Conservation (phyloP, 169 alveolate genomes). For the Cryptosporidium felis region DNA sequence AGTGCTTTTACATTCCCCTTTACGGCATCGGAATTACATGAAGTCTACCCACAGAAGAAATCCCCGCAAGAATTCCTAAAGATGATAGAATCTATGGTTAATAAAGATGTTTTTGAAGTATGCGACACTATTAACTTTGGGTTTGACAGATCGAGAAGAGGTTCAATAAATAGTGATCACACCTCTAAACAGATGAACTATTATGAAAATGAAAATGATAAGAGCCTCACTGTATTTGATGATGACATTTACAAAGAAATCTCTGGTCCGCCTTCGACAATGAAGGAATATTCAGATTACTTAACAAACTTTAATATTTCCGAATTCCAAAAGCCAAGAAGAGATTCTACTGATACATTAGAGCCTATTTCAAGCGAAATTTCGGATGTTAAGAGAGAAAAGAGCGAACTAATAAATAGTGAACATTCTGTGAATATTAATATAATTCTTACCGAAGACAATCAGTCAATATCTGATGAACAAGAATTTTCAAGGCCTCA, state of each 20-base stretch:
- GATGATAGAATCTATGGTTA: conserved; percentile 66
- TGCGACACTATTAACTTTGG: conserved; percentile 74
- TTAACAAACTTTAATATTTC: conserved; percentile 6
- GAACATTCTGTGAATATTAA: conserved; percentile 4
- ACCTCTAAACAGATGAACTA: conserved; percentile 3
- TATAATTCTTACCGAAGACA: conserved; percentile 12
- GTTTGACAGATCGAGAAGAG: conserved; percentile 70
- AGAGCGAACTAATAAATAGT: conserved; percentile 21
- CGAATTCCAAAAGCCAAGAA: background rate
- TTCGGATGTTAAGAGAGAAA: background rate
- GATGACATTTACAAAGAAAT: conserved; percentile 45
- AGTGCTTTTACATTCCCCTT: conserved; percentile 77
- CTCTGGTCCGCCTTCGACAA: conserved; percentile 5
- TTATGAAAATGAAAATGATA: conserved; percentile 35
- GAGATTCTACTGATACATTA: conserved; percentile 1
- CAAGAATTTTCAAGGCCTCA: background rate
- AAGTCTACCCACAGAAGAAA: conserved; percentile 75
- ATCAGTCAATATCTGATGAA: background rate
- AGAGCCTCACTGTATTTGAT: background rate
- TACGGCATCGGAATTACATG: conserved; percentile 75
- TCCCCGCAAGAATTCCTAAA: conserved; percentile 72
- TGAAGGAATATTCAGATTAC: conserved; percentile 21
- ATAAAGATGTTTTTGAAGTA: conserved; percentile 76
- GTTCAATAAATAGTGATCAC: conserved; percentile 61
- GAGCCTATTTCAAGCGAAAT: background rate